phyloP scores from a whole-genome alignment of 371 early-diverging fungal genomes.

The Mucor mucedo region DNA sequence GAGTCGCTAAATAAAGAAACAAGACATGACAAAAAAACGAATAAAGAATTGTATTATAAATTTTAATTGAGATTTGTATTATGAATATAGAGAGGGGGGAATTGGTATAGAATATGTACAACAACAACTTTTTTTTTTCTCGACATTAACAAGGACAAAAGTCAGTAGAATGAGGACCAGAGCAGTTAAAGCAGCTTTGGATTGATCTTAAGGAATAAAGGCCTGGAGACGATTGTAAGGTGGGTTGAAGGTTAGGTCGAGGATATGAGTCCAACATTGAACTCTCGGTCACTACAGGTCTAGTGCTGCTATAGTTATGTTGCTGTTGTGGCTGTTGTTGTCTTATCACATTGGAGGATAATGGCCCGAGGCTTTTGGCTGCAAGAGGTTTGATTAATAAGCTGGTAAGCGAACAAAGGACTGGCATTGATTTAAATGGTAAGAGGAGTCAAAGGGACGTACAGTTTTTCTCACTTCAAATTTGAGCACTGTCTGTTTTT shows the following conservation, averaged over 20 bases:
- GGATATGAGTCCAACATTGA: slow-evolving; percentile 31
- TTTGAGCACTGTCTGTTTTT: too few relatives aligned
- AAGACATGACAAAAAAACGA: neutral
- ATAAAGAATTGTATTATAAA: slow-evolving; percentile 7
- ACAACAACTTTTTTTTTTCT: neutral
- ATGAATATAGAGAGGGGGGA: neutral
- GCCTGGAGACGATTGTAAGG: slow-evolving; percentile 11
- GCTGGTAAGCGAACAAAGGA: slow-evolving; percentile 21
- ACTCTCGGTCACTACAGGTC: slow-evolving; percentile 27
- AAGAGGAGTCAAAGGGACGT: slow-evolving; percentile 2
- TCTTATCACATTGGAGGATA: slow-evolving; percentile 24
- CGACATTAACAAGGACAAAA: slow-evolving; percentile 52
- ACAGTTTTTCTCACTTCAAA: too few relatives aligned
- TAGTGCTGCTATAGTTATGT: neutral
- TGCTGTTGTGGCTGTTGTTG: slow-evolving; percentile 28
- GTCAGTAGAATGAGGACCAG: slow-evolving; percentile 54
- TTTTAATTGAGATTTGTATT: neutral
- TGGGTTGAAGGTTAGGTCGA: slow-evolving; percentile 33
- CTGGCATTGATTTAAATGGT: slow-evolving; percentile 5
- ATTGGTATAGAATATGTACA: neutral
- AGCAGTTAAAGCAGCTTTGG: slow-evolving; percentile 41
- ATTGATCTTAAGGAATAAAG: neutral
- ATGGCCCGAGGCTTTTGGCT: slow-evolving; percentile 17
- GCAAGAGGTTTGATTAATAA: slow-evolving; percentile 19
- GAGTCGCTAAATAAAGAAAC: slow-evolving; percentile 7